These are phyloP conservation scores for Oenanthe javanica DNA, from an alignment of 140 eudicot genomes.

Conservation along the genomic window DNA sequence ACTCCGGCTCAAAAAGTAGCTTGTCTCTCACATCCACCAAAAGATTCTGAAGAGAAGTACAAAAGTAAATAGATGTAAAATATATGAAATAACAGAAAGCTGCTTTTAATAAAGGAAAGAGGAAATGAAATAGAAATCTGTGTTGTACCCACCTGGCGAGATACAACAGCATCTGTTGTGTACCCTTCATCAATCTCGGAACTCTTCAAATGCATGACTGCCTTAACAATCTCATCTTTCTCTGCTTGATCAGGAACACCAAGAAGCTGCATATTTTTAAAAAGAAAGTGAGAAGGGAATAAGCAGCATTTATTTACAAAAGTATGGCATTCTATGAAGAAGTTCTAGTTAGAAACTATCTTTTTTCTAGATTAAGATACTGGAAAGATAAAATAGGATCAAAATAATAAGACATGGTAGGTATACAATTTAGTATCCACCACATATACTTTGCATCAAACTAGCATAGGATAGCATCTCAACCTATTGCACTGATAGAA, in stretches of 20 bases:
- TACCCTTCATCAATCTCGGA: conserved; percentile 92
- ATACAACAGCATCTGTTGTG: conserved; percentile 60
- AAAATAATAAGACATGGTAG: neutral
- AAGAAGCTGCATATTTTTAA: conserved; percentile 51
- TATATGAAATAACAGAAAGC: neutral
- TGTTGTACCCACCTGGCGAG: conserved; percentile 60
- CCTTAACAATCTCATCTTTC: conserved; percentile 92
- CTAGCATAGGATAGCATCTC: neutral
- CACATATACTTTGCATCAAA: neutral
- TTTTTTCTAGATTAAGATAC: neutral
- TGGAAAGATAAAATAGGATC: neutral
- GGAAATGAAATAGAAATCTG: neutral
- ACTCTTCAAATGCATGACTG: conserved; percentile 69
- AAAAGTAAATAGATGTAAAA: neutral
- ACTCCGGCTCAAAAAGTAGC: conserved; percentile 94
- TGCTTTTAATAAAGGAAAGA: neutral
- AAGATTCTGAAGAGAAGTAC: conserved; percentile 48
- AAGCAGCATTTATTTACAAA: neutral
- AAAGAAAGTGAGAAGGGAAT: conserved; percentile 11
- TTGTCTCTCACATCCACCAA: conserved; percentile 92
- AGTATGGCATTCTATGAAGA: neutral
- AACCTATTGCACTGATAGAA: neutral
- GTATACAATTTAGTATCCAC: neutral
- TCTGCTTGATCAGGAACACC: conserved; percentile 80
- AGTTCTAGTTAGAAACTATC: neutral